Evolutionary conservation across 345 rosid genomes (phyloP).

Genomic region (Limnanthes douglasii): DNA sequence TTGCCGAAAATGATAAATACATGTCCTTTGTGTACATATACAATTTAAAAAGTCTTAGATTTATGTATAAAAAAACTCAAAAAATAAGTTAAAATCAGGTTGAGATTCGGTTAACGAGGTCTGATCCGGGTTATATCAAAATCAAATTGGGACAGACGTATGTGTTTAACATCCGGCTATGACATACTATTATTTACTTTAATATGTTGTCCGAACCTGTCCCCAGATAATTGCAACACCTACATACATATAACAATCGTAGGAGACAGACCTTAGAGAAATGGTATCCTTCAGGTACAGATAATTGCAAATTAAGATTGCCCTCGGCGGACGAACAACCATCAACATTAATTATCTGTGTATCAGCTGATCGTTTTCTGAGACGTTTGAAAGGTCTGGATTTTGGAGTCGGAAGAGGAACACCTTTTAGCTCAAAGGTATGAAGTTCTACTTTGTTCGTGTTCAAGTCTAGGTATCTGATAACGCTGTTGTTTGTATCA

Average conservation of each 20-base stretch:
- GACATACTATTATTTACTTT: too few species aligned
- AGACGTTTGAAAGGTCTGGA: conserved; percentile 55
- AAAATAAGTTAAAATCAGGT: too few species aligned
- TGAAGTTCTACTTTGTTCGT: conserved; percentile 32
- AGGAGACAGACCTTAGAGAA: conserved; percentile 58
- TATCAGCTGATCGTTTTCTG: conserved; percentile 55
- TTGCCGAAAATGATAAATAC: too few species aligned
- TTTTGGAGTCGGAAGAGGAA: conserved; percentile 54
- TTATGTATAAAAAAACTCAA: too few species aligned
- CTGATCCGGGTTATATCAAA: too few species aligned
- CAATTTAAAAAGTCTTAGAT: too few species aligned
- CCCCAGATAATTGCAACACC: too few species aligned
- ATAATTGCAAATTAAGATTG: conserved; percentile 42
- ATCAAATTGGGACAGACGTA: too few species aligned
- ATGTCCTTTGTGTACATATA: too few species aligned
- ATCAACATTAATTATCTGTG: conserved; percentile 36
- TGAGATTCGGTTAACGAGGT: too few species aligned
- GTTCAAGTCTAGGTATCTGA: conserved; percentile 56
- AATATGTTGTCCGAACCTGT: too few species aligned
- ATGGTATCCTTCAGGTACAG: conserved; percentile 66
- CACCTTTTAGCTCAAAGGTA: conserved; percentile 78
- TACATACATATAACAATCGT: neutral
- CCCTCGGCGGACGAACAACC: conserved; percentile 52
- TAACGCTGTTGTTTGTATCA: conserved; percentile 76
- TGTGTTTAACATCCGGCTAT: too few species aligned